Evolutionary conservation across 1,284 basidiomycete species (phyloP).

Genomic region (Tilletiopsis washingtonensis): DNA sequence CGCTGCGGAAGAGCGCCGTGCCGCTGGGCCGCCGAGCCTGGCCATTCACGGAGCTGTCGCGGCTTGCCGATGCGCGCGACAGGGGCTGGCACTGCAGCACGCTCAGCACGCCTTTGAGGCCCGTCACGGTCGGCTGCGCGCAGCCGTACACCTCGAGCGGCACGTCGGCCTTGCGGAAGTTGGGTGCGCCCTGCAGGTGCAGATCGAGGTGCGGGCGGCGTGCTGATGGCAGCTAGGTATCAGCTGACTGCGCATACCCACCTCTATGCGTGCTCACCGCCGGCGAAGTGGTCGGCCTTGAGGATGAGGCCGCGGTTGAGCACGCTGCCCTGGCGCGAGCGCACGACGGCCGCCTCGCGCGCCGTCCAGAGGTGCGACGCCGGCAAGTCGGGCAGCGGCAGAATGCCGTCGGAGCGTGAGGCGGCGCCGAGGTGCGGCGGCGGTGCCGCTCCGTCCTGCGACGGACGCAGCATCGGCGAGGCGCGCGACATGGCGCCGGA

Average conservation of each 20-base stretch:
- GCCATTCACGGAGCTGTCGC: too few relatives aligned
- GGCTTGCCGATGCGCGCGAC: too few relatives aligned
- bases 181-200: slow-evolving; percentile 82
- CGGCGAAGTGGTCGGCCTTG: slow-evolving; percentile 59
- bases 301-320: slow-evolving; percentile 81
- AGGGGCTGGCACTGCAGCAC: slow-evolving; percentile 57
- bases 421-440: too few relatives aligned
- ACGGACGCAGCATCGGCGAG: too few relatives aligned
- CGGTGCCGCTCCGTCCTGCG: too few relatives aligned
- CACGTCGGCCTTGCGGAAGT: slow-evolving; percentile 69
- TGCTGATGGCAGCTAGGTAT: not conserved
- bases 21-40: too few relatives aligned
- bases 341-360: slow-evolving; percentile 58
- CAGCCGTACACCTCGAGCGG: slow-evolving; percentile 44
- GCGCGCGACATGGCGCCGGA: too few relatives aligned
- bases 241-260: not conserved
- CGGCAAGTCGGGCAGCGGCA: not conserved
- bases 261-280: slow-evolving; percentile 2
- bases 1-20: too few relatives aligned
- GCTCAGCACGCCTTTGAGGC: slow-evolving; percentile 82
- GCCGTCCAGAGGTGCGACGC: not conserved
- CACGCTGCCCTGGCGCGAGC: slow-evolving; percentile 77
- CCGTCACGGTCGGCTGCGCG: slow-evolving; percentile 89
- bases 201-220: slow-evolving; percentile 69
- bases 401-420: too few relatives aligned